phyloP scores from a whole-genome alignment of 306 rosid species.

The Vachellia collinsii region DNA sequence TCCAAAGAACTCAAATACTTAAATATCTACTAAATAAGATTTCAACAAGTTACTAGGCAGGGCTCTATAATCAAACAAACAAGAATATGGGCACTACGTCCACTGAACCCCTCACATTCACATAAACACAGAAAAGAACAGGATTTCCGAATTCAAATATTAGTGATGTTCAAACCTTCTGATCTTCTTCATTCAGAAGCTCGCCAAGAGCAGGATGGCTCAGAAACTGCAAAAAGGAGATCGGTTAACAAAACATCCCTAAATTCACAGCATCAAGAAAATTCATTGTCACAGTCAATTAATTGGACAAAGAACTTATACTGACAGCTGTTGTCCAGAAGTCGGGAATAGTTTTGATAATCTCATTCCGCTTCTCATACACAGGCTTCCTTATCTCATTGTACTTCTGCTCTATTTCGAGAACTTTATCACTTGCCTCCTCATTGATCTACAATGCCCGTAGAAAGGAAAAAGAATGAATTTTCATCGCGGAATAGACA shows the following conservation, averaged over 20 bases:
- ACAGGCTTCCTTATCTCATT: constrained; percentile 84
- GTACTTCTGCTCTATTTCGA: constrained; percentile 89
- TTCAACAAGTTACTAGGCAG: background rate
- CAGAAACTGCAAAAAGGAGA: constrained; percentile 53
- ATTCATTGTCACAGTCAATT: background rate
- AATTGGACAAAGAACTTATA: background rate
- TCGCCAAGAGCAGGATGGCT: constrained; percentile 74
- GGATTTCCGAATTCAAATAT: background rate
- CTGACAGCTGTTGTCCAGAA: constrained; percentile 95
- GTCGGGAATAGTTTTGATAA: constrained; percentile 81
- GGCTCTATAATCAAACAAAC: background rate
- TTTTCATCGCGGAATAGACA: background rate
- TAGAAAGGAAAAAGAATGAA: constrained; percentile 7
- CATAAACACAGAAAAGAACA: background rate
- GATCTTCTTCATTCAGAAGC: constrained; percentile 81
- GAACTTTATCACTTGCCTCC: constrained; percentile 88
- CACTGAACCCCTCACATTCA: background rate
- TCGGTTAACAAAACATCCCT: background rate
- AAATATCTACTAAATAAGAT: constrained; percentile 62
- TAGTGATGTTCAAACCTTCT: constrained; percentile 53
- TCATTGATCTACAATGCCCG: constrained; percentile 69
- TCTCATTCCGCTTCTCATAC: constrained; percentile 76
- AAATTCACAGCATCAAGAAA: background rate
- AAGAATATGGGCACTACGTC: background rate
- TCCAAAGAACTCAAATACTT: constrained; percentile 80